phyloP scores from a whole-genome alignment of 306 rosid species.

The Alnus glutinosa region DNA sequence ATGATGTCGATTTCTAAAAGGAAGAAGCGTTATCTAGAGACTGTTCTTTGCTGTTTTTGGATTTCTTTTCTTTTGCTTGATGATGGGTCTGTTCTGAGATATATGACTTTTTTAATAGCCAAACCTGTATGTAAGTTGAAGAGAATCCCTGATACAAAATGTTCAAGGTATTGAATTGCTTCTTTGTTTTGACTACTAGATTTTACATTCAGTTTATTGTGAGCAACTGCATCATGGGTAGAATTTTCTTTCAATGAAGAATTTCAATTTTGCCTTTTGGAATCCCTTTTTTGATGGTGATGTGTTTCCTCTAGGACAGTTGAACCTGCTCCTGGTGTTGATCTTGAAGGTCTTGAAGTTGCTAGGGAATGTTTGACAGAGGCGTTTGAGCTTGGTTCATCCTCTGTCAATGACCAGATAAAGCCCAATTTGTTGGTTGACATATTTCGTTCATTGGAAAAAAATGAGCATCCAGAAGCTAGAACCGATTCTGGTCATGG shows the following conservation, averaged over 20 bases:
- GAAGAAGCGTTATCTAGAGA: background rate
- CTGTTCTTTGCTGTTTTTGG: background rate
- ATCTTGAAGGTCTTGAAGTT: constrained; percentile 81
- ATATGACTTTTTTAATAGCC: background rate
- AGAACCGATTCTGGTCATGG: constrained; percentile 29
- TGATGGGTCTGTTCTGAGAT: background rate
- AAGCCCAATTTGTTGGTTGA: constrained; percentile 56
- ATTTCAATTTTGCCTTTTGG: background rate
- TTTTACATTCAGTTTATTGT: background rate
- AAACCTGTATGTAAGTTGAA: background rate
- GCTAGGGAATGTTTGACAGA: constrained; percentile 76
- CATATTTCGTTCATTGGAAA: constrained; percentile 59
- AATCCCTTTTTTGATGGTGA: background rate
- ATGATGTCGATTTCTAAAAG: background rate
- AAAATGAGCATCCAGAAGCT: constrained; percentile 38
- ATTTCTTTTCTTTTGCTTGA: background rate
- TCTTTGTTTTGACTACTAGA: background rate
- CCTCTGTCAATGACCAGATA: constrained; percentile 33
- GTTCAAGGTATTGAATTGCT: background rate
- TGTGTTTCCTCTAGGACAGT: constrained; percentile 49
- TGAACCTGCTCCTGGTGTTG: constrained; percentile 64
- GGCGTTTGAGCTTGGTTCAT: constrained; percentile 59
- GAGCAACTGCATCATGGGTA: background rate
- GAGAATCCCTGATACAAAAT: background rate
- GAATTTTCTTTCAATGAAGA: background rate